Evolutionary conservation across 177 flowering plant genomes (phyloP), one percentile per base, ranked within the genome.

Genomic region (Telopea speciosissima): DNA sequence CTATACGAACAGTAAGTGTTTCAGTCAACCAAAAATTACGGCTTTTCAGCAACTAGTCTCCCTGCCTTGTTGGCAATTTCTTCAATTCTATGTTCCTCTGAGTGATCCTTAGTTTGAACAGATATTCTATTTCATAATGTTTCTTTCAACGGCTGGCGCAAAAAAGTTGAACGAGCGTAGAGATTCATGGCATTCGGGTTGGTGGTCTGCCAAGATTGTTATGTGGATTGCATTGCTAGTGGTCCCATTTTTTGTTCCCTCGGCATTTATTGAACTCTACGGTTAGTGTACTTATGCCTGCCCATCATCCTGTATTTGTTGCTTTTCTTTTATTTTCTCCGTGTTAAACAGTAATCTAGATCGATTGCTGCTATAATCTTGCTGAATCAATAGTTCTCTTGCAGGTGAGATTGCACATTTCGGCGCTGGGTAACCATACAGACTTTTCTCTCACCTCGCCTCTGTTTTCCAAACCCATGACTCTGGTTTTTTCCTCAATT

Each of bases 371-470:
- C 14, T 17, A 10, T 13, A 45, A 22, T 65, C 24, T 23, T 4
- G 24, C 59, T 63, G 76, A 72, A 60, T 5, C 62, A 26, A 24
- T 66, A 33, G 11, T 42, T 61, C 58, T 59, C 21, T 81, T 69
- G 80, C 93, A 93, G 98, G 94, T 75, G 85, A 83, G 68, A 31
- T 91, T 69, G 97, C 98, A 31, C 97, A 90, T 74, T 88, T 90
- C 70, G 98, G 98, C 40, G 98, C 98, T 26, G 98, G 98, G 98
- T 93, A 28, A 91, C 36, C 7, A 25, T 49, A 3, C 60, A 49
- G 19, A 49, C 54, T 16, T 49, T 49, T 12, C 14, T 49, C 14
- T 49, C 13, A 5, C 19, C 8, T 49, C 54, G 14, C 54, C 19
- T 49, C 54, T 16, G 19, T 12, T 12, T 12, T 13, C 14, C 1